Evolutionary conservation across 257 asterid genomes (phyloP).

Genomic region (Fraxinus pennsylvanica): DNA sequence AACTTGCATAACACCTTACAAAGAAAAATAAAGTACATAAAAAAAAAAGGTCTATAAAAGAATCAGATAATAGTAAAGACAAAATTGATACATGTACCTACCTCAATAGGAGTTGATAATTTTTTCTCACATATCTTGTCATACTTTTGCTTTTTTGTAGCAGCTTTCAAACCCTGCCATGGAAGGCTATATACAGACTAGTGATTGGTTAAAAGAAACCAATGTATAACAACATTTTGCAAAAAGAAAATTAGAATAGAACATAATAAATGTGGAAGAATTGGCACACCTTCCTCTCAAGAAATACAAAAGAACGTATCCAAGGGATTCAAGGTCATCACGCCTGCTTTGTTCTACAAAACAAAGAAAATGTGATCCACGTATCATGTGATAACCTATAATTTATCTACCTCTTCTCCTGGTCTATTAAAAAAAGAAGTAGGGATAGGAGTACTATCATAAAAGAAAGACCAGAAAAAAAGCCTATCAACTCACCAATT

Average conservation of each 20-base stretch:
- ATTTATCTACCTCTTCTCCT: neutral
- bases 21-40: slow-evolving; percentile 12
- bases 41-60: neutral
- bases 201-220: slow-evolving; percentile 33
- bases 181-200: slow-evolving; percentile 70
- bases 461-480: slow-evolving; percentile 21
- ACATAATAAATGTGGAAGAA: slow-evolving; percentile 15
- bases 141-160: slow-evolving; percentile 94
- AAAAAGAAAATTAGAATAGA: slow-evolving; percentile 1
- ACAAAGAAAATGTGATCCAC: slow-evolving; percentile 23
- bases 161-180: slow-evolving; percentile 99
- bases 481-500: slow-evolving; percentile 54
- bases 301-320: slow-evolving; percentile 90
- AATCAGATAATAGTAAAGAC: slow-evolving; percentile 15
- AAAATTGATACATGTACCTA: slow-evolving; percentile 26
- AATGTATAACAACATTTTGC: neutral
- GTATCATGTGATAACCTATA: slow-evolving; percentile 15
- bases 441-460: neutral
- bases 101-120: slow-evolving; percentile 97
- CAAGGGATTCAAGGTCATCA: slow-evolving; percentile 95
- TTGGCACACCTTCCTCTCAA: slow-evolving; percentile 82
- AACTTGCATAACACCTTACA: slow-evolving; percentile 90
- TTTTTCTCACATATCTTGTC: slow-evolving; percentile 95
- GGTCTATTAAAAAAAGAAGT: neutral
- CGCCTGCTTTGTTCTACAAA: slow-evolving; percentile 91